Evolutionary conservation across 2,329 filamentous ascomycete genomes (phyloP), one percentile per base, ranked within the genome.

Genomic region (Colletotrichum trifolii): DNA sequence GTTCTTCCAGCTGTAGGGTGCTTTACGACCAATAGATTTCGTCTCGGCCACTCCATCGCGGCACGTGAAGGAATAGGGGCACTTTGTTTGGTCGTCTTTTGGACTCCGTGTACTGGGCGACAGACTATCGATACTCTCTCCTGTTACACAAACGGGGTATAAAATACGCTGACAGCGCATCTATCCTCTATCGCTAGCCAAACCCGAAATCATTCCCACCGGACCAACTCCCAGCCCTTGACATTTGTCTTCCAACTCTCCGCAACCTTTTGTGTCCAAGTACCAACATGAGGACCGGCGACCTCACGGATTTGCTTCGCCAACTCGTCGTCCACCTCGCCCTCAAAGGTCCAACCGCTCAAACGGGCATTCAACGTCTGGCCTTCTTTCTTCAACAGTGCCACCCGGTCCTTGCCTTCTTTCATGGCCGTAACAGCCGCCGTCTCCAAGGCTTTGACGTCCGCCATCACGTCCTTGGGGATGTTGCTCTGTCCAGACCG

Each of bases 401-500:
- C 34, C 8, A 78, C 69, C 45, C 70, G 64, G 0, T 57, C 70
- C 56, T 76, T 76, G 6, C 77, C 77, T n/a, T 77, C 69, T 40
- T 71, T 73, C n/a, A 77, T 69, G 4, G 71, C 71, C 5, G 69
- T 67, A 4, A 75, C 74, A 1, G 77, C 76, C 0, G 69, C 67
- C 0, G 65, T 40, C 8, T 74, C 74, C 40, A 82, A 61, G 1
- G 68, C 67, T 70, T 79, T 82, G 10, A 77, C 64, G 33, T 75
- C 72, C 1, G 73, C 35, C 10, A 76, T 67, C 1, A 77, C 71
- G 1, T 80, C 79, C 46, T 79, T 80, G 2, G 76, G 74, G 9
- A 81, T 68, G 10, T 72, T 74, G 50, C 73, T 79, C 66, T 75
- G 76, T 1, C 78, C 78, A 0, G 77, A 80, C 6, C 76, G 71